A percentile compares a stretch with the other conserved stretches of the same genome.
phyloP scores from a whole-genome alignment of 1,284 basidiomycete species.

The Ceratobasidium sp. region DNA sequence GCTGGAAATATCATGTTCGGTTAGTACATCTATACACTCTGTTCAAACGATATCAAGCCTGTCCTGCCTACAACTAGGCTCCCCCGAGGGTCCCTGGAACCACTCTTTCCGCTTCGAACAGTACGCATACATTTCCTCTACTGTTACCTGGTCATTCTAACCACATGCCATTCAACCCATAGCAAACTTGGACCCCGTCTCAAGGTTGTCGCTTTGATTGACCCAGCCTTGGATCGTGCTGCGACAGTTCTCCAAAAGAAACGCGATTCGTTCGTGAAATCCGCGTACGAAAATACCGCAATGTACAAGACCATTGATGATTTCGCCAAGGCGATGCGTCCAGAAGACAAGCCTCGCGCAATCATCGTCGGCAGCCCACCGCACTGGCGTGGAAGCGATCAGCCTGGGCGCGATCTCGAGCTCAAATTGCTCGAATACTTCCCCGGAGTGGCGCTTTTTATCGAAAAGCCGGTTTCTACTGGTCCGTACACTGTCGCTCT shows the following conservation, averaged over 20 bases:
- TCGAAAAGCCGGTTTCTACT: conserved; percentile 94
- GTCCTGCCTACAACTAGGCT: conserved; percentile 58
- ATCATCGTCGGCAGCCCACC: conserved; percentile 93
- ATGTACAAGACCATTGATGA: conserved; percentile 90
- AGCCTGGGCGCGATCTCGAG: conserved; percentile 87
- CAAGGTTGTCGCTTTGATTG: conserved; percentile 94
- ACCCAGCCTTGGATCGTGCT: conserved; percentile 87
- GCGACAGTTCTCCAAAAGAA: conserved; percentile 85
- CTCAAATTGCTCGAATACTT: conserved; percentile 88
- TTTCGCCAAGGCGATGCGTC: conserved; percentile 71
- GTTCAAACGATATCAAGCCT: not conserved
- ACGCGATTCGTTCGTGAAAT: conserved; percentile 91
- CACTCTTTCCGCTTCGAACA: conserved; percentile 95
- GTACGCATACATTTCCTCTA: conserved; percentile 54
- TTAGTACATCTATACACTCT: conserved; percentile 48
- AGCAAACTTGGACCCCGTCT: conserved; percentile 96
- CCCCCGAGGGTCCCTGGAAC: conserved; percentile 89
- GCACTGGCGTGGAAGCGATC: conserved; percentile 85
- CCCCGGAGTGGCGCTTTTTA: conserved; percentile 89
- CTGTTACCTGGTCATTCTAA: not conserved
- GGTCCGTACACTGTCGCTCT: conserved; percentile 63
- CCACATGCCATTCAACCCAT: conserved; percentile 43
- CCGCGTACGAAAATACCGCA: conserved; percentile 91
- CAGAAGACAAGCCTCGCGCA: conserved; percentile 59
- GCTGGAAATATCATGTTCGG: conserved; percentile 97